A percentile compares a stretch with the other conserved stretches of the same genome.
Evolutionary conservation across 2,329 filamentous ascomycete species (phyloP).

Genomic region (Exserohilum rostratum): DNA sequence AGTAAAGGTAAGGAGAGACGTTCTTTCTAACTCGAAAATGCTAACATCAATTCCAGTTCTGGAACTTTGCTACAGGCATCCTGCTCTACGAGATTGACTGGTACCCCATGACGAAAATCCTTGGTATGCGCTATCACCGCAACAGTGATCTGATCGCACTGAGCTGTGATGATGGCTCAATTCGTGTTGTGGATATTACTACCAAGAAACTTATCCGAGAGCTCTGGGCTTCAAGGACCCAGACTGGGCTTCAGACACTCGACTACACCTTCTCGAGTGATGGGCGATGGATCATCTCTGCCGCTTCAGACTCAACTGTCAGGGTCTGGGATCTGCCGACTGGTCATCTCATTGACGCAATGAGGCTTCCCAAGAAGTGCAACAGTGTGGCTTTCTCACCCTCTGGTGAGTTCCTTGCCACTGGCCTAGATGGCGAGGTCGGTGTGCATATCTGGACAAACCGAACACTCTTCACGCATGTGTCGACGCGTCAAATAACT

Average conservation of each 20-base stretch:
- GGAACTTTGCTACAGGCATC: slow-evolving; percentile 87
- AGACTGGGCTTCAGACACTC: slow-evolving; percentile 39
- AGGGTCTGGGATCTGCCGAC: slow-evolving; percentile 96
- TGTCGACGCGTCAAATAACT: slow-evolving; percentile 83
- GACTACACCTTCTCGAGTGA: slow-evolving; percentile 78
- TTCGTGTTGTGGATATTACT: slow-evolving; percentile 87
- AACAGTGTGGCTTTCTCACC: slow-evolving; percentile 85
- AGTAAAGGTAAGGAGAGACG: slow-evolving; percentile 66
- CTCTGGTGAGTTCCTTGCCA: slow-evolving; percentile 93
- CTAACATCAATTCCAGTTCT: slow-evolving; percentile 65
- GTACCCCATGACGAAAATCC: slow-evolving; percentile 77
- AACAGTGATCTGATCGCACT: slow-evolving; percentile 86
- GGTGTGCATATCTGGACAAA: slow-evolving; percentile 98
- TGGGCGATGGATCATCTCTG: slow-evolving; percentile 90
- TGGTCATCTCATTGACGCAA: slow-evolving; percentile 91
- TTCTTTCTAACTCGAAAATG: not conserved
- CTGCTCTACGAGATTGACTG: slow-evolving; percentile 83
- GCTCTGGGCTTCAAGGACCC: slow-evolving; percentile 72
- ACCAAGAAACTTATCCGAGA: slow-evolving; percentile 92
- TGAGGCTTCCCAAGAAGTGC: slow-evolving; percentile 78
- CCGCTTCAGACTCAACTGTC: slow-evolving; percentile 78
- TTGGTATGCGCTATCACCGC: slow-evolving; percentile 78
- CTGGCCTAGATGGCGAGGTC: slow-evolving; percentile 78
- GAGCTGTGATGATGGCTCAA: slow-evolving; percentile 84
- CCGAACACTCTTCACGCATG: slow-evolving; percentile 84